A percentile compares a stretch with the other conserved stretches of the same genome.
Conservation (phyloP, 441 rosid species). For the Pelargonium myrrhifolium region DNA sequence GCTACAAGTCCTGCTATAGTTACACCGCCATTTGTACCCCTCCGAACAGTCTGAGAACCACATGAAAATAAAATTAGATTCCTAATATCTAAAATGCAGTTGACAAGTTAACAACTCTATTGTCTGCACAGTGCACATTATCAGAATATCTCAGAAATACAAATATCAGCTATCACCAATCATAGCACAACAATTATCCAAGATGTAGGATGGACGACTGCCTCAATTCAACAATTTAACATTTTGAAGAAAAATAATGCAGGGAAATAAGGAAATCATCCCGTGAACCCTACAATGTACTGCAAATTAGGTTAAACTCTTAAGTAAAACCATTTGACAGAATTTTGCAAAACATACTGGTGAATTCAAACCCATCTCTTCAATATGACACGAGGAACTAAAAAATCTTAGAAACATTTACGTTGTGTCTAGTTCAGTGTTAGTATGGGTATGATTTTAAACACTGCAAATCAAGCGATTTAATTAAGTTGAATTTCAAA, state of each 20-base stretch:
- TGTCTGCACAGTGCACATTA: slow-evolving; percentile 8
- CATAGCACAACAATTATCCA: not conserved
- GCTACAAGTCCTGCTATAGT: slow-evolving; percentile 72
- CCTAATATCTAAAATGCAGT: not conserved
- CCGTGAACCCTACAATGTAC: not conserved
- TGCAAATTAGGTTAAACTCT: not conserved
- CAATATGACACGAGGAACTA: not conserved
- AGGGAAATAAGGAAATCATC: slow-evolving; percentile 2
- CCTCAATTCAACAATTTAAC: not conserved
- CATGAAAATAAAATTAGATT: slow-evolving; percentile 14
- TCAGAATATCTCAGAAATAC: slow-evolving; percentile 2
- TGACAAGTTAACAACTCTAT: slow-evolving; percentile 5
- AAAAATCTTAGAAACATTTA: not conserved
- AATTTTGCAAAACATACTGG: not conserved
- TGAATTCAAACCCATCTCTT: not conserved
- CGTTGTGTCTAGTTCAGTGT: not conserved
- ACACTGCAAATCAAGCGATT: too few species aligned
- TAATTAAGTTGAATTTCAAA: not conserved
- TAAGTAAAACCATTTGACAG: not conserved
- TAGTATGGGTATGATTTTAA: not conserved
- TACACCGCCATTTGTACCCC: slow-evolving; percentile 91
- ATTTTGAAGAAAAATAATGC: not conserved
- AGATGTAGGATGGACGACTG: not conserved
- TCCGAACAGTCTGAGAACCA: slow-evolving; percentile 61
- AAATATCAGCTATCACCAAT: not conserved